Conservation (phyloP, 306 rosid genomes). For the Dryas alaskensis region DNA sequence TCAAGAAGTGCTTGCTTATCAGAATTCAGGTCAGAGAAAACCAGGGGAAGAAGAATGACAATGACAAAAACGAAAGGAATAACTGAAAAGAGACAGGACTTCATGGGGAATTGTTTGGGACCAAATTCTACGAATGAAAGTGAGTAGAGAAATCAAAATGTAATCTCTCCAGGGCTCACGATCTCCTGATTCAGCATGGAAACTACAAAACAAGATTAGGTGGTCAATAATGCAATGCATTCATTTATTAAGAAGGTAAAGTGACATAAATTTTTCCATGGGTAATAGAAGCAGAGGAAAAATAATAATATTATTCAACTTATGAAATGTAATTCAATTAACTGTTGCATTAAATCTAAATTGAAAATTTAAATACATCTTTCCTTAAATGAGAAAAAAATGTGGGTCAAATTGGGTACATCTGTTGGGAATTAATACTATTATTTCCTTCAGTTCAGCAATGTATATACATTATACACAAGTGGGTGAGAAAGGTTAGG, state of each 20-base stretch:
- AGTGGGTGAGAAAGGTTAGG: background rate
- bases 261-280: background rate
- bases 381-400: background rate
- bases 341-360: background rate
- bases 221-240: slow-evolving; percentile 12
- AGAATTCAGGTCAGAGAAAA: slow-evolving; percentile 57
- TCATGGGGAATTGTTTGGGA: slow-evolving; percentile 49
- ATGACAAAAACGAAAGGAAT: slow-evolving; percentile 39
- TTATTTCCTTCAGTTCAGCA: background rate
- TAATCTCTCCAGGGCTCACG: slow-evolving; percentile 32
- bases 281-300: background rate
- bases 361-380: background rate
- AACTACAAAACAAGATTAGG: slow-evolving; percentile 32
- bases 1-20: slow-evolving; percentile 74
- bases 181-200: slow-evolving; percentile 51
- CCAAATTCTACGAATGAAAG: slow-evolving; percentile 22
- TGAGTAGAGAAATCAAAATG: slow-evolving; percentile 28
- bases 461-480: background rate
- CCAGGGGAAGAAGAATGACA: slow-evolving; percentile 44
- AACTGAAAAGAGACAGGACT: slow-evolving; percentile 39
- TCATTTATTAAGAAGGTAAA: background rate
- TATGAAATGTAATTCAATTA: background rate
- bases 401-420: background rate
- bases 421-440: background rate
- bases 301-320: background rate